Evolutionary conservation across 2,329 filamentous ascomycete genomes (phyloP), one percentile per base, ranked within the genome.

Genomic region (Neophaeococcomyces mojaviensis): DNA sequence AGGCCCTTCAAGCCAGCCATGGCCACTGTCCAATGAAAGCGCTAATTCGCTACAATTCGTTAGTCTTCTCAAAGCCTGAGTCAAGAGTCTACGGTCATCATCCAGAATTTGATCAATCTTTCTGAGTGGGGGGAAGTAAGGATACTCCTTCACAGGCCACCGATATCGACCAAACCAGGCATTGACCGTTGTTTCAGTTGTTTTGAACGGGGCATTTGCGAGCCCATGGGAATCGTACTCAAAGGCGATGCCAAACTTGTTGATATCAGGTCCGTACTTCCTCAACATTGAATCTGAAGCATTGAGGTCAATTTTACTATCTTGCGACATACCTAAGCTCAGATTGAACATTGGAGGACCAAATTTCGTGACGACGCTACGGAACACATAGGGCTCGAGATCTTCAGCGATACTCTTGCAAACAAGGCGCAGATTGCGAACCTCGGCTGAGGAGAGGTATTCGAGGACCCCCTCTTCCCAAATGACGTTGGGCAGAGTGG

Each of bases 1-100:
- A 1, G 81, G 77, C 1, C 81, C 81, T 38, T 68, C 67, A 9
- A 86, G 69, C 70, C 80, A 86, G 9, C 83, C 83, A 31, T 86
- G 68, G 8, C 82, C 81, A 46, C 74, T 80, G 57, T 84, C 79
- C 33, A 84, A 72, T 15, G 78, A 84, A 3, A 87, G 63, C 0
- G 77, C 82, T n/a, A 87, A 69, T 49, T 84, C 79, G 30, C 68
- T 70, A 2, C 82, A 74, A 7, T 71, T 68, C 2, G 59, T 64
- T 1, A 85, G 68, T 43, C 72, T 74, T 9, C 68, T 68, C 46
- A 87, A 72, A 2, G 81, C 79, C 28, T 71, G 67, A 50, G 49
- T 54, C 13, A 58, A 46, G 9, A 57, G 37, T 7, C 51, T 45
- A 12, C 46, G 39, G 32, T 57, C 55, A 41, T 55, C 34, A 54